phyloP scores from a whole-genome alignment of 1,139 yeast species.

The Suhomyces chickasaworum region DNA sequence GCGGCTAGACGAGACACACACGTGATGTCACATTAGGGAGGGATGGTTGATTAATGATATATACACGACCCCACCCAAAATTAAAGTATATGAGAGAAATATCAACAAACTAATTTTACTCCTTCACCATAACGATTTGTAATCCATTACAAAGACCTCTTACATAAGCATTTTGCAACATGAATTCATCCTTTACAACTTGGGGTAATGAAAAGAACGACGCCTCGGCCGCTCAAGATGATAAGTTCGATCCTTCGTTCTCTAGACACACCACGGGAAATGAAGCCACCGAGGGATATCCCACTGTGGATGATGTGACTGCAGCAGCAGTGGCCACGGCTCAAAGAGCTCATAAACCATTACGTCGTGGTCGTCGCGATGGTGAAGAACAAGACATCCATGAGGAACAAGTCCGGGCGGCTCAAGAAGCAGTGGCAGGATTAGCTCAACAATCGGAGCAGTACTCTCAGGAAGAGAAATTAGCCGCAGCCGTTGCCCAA shows the following conservation, averaged over 20 bases:
- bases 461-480: slow-evolving; percentile 11
- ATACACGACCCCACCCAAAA: background rate
- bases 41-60: too few relatives aligned
- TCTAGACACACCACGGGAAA: slow-evolving; percentile 27
- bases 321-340: slow-evolving; percentile 36
- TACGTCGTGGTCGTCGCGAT: slow-evolving; percentile 12
- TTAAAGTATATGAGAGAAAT: slow-evolving; percentile 1
- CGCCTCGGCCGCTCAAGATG: slow-evolving; percentile 16
- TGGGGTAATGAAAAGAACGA: slow-evolving; percentile 28
- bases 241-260: slow-evolving; percentile 35
- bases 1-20: slow-evolving; percentile 1
- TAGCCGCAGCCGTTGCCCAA: slow-evolving; percentile 13
- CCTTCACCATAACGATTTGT: slow-evolving; percentile 10
- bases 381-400: slow-evolving; percentile 12
- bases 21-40: background rate
- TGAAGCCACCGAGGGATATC: slow-evolving; percentile 22
- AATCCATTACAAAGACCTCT: slow-evolving; percentile 15
- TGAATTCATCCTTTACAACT: slow-evolving; percentile 29
- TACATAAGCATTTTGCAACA: slow-evolving; percentile 17
- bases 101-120: slow-evolving; percentile 2
- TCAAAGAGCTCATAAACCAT: slow-evolving; percentile 16
- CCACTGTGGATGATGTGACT: slow-evolving; percentile 33
- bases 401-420: slow-evolving; percentile 16
- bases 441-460: slow-evolving; percentile 12
- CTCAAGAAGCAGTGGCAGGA: slow-evolving; percentile 18